Evolutionary conservation across 805 yeast genomes (phyloP), one percentile per base, ranked within the genome.

Genomic region (Starmerella bombicola): DNA sequence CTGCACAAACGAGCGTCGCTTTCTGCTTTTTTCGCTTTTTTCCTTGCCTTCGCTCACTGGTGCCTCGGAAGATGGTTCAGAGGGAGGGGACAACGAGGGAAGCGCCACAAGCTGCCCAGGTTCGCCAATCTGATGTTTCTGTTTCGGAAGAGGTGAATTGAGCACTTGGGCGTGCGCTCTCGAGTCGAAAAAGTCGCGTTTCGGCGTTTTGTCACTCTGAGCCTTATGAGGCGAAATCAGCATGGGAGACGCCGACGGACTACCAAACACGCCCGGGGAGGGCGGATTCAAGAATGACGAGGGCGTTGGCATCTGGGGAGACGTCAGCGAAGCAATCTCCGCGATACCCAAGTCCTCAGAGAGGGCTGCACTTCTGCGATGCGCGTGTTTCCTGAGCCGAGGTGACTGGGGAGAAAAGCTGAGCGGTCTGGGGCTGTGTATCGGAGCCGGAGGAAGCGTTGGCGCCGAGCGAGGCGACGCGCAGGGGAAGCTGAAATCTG

Each of bases 351-450:
- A 45, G 40, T 53, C 57, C 26, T 53, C 57, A 12, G 56, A 52
- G 40, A 53, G 48, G 7, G 57, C 57, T 3, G 52, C 57, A 20
- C 53, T 47, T n/a, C 57, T 51, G 16, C 57, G 47, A 39, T 53
- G 57, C 16, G 45, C 48, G 30, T 53, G 56, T 26, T 41, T 38
- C 26, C 43, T 33, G 22, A 41, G 43, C 16, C 43, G 37, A n/a
- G n/a, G n/a, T 16, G 50, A 33, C 22, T 36, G 45, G 28, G 51
- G 47, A 19, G 50, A 42, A 31, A 38, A 41, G 35, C 50, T 35
- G 19, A 41, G 39, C 16, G 47, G 45, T 16, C 42, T 38, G 28
- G 9, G 9, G 12, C 29, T 28, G 37, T 38, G 41, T 34, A 21
- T 16, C 15, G 37, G 37, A 12, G 40, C 37, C 23, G 38, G 35